Base-by-base conservation (phyloP, 257 asterid genomes). In the Mentha longifolia region DNA sequence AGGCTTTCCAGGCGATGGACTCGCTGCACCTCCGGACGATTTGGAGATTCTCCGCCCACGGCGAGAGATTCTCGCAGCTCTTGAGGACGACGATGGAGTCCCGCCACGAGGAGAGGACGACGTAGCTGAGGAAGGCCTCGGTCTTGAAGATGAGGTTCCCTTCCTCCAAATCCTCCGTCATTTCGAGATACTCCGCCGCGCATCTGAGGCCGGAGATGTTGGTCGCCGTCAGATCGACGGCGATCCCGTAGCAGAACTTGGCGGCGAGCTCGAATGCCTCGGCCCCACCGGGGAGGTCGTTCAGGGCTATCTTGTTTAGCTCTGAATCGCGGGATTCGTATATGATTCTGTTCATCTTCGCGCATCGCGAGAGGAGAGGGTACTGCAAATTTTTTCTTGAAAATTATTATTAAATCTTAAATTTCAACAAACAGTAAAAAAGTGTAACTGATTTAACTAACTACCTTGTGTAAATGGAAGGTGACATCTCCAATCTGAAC, bases 101-200 rank as follows among this genome's bases (percentile, higher is more conserved):
- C 35, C 99, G 75, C 98, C 99, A 94, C 0, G 99, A 94, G 17
- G 98, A 94, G 9, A 94, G 62, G 41, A 94, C 99, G 0, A 94
- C 99, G 28, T 94, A 91, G 84, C 99, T 94, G 6, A 94, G 96
- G 41, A 94, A 94, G 42, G 99, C 98, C 68, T 94, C 99, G 0
- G 99, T 91, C 76, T 94, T 94, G 90, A 94, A 94, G 68, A 94
- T 89, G 0, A 94, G 88, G 65, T 94, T 94, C 55, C 99, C 99
- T 83, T 94, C 99, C 70, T 94, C 99, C 60, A 94, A 79, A 74
- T 94, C 99, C 81, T 94, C 99, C 0, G 99, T 94, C 99, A 94
- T 91, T 68, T 94, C 99, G 10, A 94, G 75, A 72, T 91, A 91
- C 86, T 94, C 99, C 0, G 99, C 98, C 1, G 96, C 92, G 61